Evolutionary conservation across 495 filamentous ascomycete species (phyloP), one percentile per base, ranked within the genome.

Genomic region (Tuber magnatum): DNA sequence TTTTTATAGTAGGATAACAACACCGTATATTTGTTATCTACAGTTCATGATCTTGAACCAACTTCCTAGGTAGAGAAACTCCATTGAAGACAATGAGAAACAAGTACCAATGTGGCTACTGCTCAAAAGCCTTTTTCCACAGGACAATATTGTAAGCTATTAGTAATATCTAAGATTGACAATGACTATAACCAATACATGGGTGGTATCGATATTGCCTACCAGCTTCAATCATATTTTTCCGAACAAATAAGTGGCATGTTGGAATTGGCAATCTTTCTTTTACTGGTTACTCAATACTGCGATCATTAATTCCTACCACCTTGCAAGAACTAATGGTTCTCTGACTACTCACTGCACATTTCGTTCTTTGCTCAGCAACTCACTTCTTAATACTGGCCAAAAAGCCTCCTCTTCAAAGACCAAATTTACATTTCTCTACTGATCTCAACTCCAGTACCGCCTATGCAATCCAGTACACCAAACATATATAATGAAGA

Each of bases 201-300:
- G 44, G 76, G 76, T 68, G 71, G 80, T 20, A 73, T 81, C 41
- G 78, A 80, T 76, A 75, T 78, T 42, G 69, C 70, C 51, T 76
- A 75, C 61, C 75, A 78, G 39, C 43, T 71, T 8, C 46, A 48
- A 39, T 56, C 61, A 28, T 75, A 72, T 61, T 83, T 80, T 72
- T 61, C 75, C 28, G 78, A 69, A 14, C 77, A 82, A 38, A 51
- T 32, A 43, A n/a, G n/a, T 41, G 20, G 75, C 48, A 0, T 24
- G 42, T 28, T 40, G 74, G 24, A 80, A 68, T 56, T 82, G 68
- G 74, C 79, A 75, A 38, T 71, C 74, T 22, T 46, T 81, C 4
- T 79, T 81, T 68, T 78, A 80, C 72, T 80, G 70, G 76, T 71
- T 79, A 51, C 74, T 83, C 42, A 75, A 83, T 73, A 74, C 76